Base-by-base conservation (phyloP, 768 basidiomycete genomes). In the Termitomyces titanicus region DNA sequence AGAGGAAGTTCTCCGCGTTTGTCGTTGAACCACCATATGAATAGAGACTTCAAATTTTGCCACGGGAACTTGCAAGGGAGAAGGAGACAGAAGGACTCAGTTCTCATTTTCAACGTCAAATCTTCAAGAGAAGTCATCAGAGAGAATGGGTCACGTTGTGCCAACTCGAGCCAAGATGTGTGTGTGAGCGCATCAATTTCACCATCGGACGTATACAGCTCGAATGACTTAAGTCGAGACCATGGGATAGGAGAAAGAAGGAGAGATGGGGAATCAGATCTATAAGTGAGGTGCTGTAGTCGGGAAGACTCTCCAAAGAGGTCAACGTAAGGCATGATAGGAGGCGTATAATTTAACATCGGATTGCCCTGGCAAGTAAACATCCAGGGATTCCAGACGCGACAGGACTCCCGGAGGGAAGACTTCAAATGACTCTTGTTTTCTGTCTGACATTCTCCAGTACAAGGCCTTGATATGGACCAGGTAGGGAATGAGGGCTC, bases 401-500 rank as follows among this genome's bases (percentile, higher is more conserved):
- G 39, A 40, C 20, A 40, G 20, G 20, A 18, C 39, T 40, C 39
- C 39, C 1, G 39, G 20, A 4, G 39, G 20, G 3, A 40, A 40
- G 18, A 12, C 4, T 8, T 40, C 39, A n/a, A 40, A 20, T 4
- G 8, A 20, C 18, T 20, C 3, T 4, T 40, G 20, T 29, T 29
- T 3, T 29, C 3, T 3, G 29, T 29, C 29, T 29, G 5, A 29
- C n/a, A 29, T 29, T 9, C 29, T 9, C 29, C 20, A 40, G 4
- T 15, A 3, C 20, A 40, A 20, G 18, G 11, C 39, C 20, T 20
- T 40, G 39, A 20, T 5, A 40, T 12, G 20, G 10, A 10, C 0
- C 3, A 40, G 20, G 9, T 40, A 20, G 17, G 39, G 39, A 15
- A 45, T 76, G 83, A 44, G 73, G 79, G 88, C 87, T 60, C 15